Base-by-base conservation (phyloP, 768 basidiomycete species). In the Suillus bovinus region DNA sequence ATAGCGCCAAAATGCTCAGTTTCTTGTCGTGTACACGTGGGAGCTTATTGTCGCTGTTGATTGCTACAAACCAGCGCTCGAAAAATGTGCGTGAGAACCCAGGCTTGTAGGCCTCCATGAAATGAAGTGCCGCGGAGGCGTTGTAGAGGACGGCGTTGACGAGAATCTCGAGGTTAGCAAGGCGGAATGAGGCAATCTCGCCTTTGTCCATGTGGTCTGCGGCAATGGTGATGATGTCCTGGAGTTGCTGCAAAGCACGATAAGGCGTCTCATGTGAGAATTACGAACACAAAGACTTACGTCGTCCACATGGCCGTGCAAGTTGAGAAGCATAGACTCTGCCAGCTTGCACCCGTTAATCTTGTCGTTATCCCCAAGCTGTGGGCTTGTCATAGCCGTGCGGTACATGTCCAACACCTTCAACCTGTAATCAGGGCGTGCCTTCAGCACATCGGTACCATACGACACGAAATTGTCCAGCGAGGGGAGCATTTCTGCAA, bases 21-120 rank as follows among this genome's bases (percentile, higher is more conserved):
- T 90, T 93, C 83, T 94, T 94, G 77, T 96, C 93, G 71, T 96
- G 93, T 49, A 96, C 93, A 22, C 93, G 85, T 14, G 92, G 91
- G 39, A 94, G 81, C 54, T 80, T 82, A 29, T 73, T 78, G 17
- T 81, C 78, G 41, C 66, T 70, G 61, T 86, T 86, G 74, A 94
- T 90, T 13, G 86, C 85, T 13, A 75, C 82, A 71, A 95, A 94
- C 93, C 93, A 96, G 65, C 79, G 82, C 70, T 92, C 86, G 71
- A 96, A 94, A 81, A 96, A 93, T n/a, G 74, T 70, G 41, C 88
- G 86, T 0, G 89, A 83, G 41, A 81, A 78, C n/a, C 86, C 87
- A 0, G 86, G 75, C 29, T 79, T 79, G 68, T 80, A 76, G 36
- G 66, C 73, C 69, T 92, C 90, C 80, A 96, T 89, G 60, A 93